Evolutionary conservation across 139 green algal species (phyloP), one percentile per base, ranked within the genome.

Genomic region (Auxenochlorella protothecoides): DNA sequence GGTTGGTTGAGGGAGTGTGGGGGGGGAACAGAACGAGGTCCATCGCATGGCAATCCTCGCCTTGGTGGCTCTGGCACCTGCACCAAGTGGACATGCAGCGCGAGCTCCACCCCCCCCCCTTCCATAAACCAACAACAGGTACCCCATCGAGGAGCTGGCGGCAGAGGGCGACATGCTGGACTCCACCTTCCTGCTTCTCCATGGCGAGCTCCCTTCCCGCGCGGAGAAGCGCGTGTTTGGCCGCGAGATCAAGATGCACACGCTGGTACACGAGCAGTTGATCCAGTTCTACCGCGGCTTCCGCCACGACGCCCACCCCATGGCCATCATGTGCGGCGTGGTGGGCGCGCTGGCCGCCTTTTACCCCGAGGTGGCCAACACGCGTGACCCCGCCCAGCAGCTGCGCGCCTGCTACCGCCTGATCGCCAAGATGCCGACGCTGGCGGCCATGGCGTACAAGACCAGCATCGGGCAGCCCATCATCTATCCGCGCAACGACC

Each of bases 361-460:
- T 74, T 91, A 92, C 70, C 72, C 73, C 7, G 68, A 80, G 15
- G 57, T 78, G 51, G 72, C 69, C 2, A 71, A 89, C 54, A 60
- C 85, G 0, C 27, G 10, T 27, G 63, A 92, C 68, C 79, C 81
- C 3, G 7, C 68, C 14, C 76, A 89, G 78, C 80, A 80, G 53
- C 54, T 84, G 68, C 66, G 68, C 59, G 76, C 82, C 4, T 84
- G 73, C 63, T 73, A 84, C 55, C 77, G 83, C 54, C 65, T 91
- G 9, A 91, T 92, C 16, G 75, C 79, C 55, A 91, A 92, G 70
- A 87, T 91, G 83, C 81, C 85, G 4, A 91, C 83, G 11, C 71
- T 92, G 59, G 87, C 87, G 2, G 87, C 87, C 51, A 85, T 89
- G 55, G 81, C 87, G 2, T 91, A 89, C 83, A 87, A 86, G 59